Evolutionary conservation across 257 asterid genomes (phyloP).

Genomic region (Solanum megistacrolobum): DNA sequence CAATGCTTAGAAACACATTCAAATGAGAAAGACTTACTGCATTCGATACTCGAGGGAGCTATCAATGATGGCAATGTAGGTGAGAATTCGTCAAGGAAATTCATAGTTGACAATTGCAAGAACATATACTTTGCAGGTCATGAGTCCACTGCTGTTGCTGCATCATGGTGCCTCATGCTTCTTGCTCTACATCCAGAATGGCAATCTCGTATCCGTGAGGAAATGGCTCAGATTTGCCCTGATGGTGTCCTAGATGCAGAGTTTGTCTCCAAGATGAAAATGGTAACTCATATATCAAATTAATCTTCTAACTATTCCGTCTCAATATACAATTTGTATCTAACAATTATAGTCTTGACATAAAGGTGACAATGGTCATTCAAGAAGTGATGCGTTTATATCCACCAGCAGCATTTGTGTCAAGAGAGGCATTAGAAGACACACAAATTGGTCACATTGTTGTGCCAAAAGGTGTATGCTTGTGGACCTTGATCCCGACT

Average conservation of each 20-base stretch:
- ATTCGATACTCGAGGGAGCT: constrained; percentile 59
- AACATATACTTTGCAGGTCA: constrained; percentile 86
- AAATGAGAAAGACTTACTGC: constrained; percentile 49
- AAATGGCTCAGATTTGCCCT: constrained; percentile 28
- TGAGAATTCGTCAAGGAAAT: constrained; percentile 40
- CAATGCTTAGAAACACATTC: constrained; percentile 17
- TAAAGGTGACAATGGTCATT: constrained; percentile 66
- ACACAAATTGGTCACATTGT: constrained; percentile 41
- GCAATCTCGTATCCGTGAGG: constrained; percentile 56
- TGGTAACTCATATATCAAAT: constrained; percentile 20
- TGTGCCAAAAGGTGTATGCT: constrained; percentile 73
- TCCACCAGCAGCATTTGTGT: constrained; percentile 86
- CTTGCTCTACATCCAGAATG: constrained; percentile 75
- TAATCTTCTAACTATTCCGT: not conserved
- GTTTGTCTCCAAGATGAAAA: constrained; percentile 52
- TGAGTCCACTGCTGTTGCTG: constrained; percentile 77
- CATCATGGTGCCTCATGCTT: constrained; percentile 82
- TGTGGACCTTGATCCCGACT: constrained; percentile 77
- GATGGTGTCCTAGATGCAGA: constrained; percentile 30
- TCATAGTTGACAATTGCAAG: constrained; percentile 88
- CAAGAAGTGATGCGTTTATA: constrained; percentile 66
- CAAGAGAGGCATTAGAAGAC: constrained; percentile 70
- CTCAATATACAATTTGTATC: not conserved
- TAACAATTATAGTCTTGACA: not conserved
- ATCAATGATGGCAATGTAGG: constrained; percentile 26